phyloP scores from a whole-genome alignment of 192 early-diverging fungal genomes.

The Coemansia sp. region DNA sequence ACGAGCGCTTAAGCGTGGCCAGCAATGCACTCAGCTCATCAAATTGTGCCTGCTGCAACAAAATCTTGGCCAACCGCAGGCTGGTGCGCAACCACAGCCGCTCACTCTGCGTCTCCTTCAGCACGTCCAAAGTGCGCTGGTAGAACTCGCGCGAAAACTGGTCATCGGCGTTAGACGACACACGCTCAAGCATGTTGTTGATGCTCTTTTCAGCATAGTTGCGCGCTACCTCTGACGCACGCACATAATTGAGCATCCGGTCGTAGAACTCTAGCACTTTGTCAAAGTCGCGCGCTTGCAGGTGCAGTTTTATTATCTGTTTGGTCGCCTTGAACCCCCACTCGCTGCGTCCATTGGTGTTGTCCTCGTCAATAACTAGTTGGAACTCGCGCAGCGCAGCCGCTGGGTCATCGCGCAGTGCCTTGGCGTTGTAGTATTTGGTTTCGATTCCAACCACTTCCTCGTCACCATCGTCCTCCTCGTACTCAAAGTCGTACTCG shows the following conservation, averaged over 20 bases:
- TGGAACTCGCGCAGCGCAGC: slow-evolving; percentile 32
- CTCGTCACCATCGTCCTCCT: slow-evolving; percentile 40
- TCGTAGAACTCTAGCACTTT: slow-evolving; percentile 25
- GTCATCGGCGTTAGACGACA: slow-evolving; percentile 11
- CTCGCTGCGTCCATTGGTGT: slow-evolving; percentile 12
- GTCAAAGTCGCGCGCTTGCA: slow-evolving; percentile 13
- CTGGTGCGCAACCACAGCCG: slow-evolving; percentile 49
- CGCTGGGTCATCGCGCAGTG: slow-evolving; percentile 31
- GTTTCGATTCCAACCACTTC: slow-evolving; percentile 38
- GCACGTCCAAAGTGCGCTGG: slow-evolving; percentile 26
- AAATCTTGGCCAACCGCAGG: slow-evolving; percentile 31
- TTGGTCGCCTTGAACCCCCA: slow-evolving; percentile 55
- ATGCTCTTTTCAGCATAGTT: slow-evolving; percentile 52
- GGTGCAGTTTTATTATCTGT: slow-evolving; percentile 40
- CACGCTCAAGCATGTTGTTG: slow-evolving; percentile 48
- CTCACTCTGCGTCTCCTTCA: slow-evolving; percentile 41
- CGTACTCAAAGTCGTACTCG: slow-evolving; percentile 42
- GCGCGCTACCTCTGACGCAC: slow-evolving; percentile 22
- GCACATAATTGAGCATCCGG: slow-evolving; percentile 37
- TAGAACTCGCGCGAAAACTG: slow-evolving; percentile 28
- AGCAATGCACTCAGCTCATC: slow-evolving; percentile 20
- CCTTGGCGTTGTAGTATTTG: slow-evolving; percentile 54
- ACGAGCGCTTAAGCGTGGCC: slow-evolving; percentile 19
- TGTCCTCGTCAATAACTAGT: slow-evolving; percentile 21
- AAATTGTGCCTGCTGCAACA: slow-evolving; percentile 35